Conservation (phyloP, 768 basidiomycete genomes). For the Lactarius tabidus region DNA sequence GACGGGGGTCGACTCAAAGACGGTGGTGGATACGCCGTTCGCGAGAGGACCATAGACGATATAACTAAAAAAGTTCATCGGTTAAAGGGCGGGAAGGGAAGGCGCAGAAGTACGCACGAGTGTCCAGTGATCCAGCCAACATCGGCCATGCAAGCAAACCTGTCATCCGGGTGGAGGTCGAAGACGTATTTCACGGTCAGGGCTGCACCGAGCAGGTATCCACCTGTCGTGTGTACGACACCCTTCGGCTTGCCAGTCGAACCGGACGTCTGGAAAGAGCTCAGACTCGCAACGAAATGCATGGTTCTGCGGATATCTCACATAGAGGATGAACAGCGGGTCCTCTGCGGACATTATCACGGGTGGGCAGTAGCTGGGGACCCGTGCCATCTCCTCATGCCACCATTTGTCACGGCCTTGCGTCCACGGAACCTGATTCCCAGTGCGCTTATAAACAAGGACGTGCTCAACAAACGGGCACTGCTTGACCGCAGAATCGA, state of each 20-base stretch:
- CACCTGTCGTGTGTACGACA: constrained; percentile 84
- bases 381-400: constrained; percentile 86
- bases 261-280: constrained; percentile 68
- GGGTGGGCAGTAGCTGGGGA: constrained; percentile 83
- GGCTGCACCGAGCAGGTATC: constrained; percentile 89
- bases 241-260: constrained; percentile 97
- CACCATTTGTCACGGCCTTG: constrained; percentile 91
- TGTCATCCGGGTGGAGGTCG: constrained; percentile 94
- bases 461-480: constrained; percentile 87
- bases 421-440: constrained; percentile 74
- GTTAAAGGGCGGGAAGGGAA: background rate
- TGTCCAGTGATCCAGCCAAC: constrained; percentile 99
- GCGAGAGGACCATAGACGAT: constrained; percentile 93
- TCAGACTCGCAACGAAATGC: background rate
- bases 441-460: constrained; percentile 84
- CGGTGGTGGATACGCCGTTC: constrained; percentile 78
- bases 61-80: constrained; percentile 44
- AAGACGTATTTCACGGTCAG: constrained; percentile 97
- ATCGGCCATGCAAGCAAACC: constrained; percentile 97
- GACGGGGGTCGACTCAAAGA: constrained; percentile 96
- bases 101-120: constrained; percentile 43
- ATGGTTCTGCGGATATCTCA: constrained; percentile 40
- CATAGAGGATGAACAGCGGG: constrained; percentile 97
- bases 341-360: constrained; percentile 91
- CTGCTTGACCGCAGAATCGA: constrained; percentile 83